A percentile compares a stretch with the other conserved stretches of the same genome.
Evolutionary conservation across 2,329 filamentous ascomycete species (phyloP).

Genomic region (Paraphoma chrysanthemicola): DNA sequence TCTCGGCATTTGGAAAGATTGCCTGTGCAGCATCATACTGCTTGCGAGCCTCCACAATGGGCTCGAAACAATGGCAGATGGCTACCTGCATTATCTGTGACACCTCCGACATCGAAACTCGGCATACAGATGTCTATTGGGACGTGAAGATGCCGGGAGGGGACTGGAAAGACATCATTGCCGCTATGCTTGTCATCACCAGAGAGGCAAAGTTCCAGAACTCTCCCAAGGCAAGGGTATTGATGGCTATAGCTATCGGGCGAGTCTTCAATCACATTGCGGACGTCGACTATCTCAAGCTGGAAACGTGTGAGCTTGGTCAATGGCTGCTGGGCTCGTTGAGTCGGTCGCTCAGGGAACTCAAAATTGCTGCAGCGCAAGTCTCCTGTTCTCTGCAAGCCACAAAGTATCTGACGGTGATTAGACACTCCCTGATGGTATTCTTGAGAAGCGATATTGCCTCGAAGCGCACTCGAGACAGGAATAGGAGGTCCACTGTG

Average conservation of each 20-base stretch:
- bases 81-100: slow-evolving; percentile 38
- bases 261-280: slow-evolving; percentile 72
- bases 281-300: slow-evolving; percentile 65
- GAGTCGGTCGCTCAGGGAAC: slow-evolving; percentile 82
- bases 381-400: slow-evolving; percentile 14
- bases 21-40: slow-evolving; percentile 42
- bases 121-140: slow-evolving; percentile 29
- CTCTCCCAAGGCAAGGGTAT: slow-evolving; percentile 37
- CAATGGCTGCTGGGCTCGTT: slow-evolving; percentile 84
- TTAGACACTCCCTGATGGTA: slow-evolving; percentile 67
- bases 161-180: slow-evolving; percentile 43
- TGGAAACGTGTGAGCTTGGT: slow-evolving; percentile 72
- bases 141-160: slow-evolving; percentile 20
- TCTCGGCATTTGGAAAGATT: slow-evolving; percentile 38
- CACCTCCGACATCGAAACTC: not conserved
- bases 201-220: slow-evolving; percentile 36
- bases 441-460: slow-evolving; percentile 66
- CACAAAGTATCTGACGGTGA: not conserved
- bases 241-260: slow-evolving; percentile 59
- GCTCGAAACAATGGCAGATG: slow-evolving; percentile 16
- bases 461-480: slow-evolving; percentile 57
- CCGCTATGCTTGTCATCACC: slow-evolving; percentile 38
- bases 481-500: slow-evolving; percentile 74
- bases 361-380: slow-evolving; percentile 80
- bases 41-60: slow-evolving; percentile 11